Conservation (phyloP, 805 yeast genomes). For the Nakazawaea wickerhamii region DNA sequence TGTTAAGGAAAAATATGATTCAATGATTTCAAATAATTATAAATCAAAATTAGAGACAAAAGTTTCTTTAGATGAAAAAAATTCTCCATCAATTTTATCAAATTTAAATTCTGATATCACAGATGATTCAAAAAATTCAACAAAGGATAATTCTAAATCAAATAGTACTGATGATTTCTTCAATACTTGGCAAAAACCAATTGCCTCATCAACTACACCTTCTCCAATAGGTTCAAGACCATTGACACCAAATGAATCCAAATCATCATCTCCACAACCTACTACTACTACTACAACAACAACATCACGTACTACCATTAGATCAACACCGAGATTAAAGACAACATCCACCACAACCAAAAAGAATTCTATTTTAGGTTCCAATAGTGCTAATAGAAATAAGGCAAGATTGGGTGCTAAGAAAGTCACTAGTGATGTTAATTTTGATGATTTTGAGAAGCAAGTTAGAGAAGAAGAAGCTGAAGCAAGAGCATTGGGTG, state of each 20-base stretch:
- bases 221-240: constrained; percentile 44
- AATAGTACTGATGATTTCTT: constrained; percentile 79
- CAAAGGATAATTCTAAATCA: constrained; percentile 19
- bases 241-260: constrained; percentile 33
- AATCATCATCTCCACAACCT: constrained; percentile 23
- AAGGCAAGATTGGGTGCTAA: constrained; percentile 54
- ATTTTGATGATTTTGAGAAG: constrained; percentile 59
- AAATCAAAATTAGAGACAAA: constrained; percentile 72
- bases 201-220: constrained; percentile 38
- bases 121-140: constrained; percentile 9
- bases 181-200: constrained; percentile 86
- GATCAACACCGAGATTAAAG: constrained; percentile 23
- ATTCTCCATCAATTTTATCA: constrained; percentile 70
- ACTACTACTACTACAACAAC: constrained; percentile 25
- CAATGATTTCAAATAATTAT: constrained; percentile 74
- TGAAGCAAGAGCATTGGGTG: constrained; percentile 49
- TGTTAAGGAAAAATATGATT: constrained; percentile 73
- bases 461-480: constrained; percentile 82
- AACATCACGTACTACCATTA: constrained; percentile 24
- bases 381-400: constrained; percentile 43
- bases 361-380: constrained; percentile 31
- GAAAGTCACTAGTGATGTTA: constrained; percentile 46
- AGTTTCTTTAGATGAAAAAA: constrained; percentile 58
- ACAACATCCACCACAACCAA: constrained; percentile 19
- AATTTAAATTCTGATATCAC: constrained; percentile 42